phyloP scores from a whole-genome alignment of 2,329 filamentous ascomycete species.

The Nemania abortiva region DNA sequence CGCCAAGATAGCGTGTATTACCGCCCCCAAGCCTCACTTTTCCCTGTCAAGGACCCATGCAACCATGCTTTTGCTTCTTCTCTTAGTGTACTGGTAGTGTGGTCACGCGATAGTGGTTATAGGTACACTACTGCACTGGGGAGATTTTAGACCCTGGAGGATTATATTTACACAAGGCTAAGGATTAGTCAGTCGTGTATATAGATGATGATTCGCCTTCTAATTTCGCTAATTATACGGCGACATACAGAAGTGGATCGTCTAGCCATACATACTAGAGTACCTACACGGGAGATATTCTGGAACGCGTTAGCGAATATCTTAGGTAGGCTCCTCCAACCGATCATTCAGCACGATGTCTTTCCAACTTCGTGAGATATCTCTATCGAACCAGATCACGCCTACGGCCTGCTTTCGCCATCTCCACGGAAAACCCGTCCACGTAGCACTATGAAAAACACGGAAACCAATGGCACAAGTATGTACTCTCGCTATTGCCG shows the following conservation, averaged over 20 bases:
- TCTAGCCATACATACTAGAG: not conserved
- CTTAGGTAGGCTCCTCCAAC: conserved; percentile 14
- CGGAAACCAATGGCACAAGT: not conserved
- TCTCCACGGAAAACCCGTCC: not conserved
- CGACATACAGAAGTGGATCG: conserved; percentile 16
- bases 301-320: conserved; percentile 19
- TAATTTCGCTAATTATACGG: conserved; percentile 27
- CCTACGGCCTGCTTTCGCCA: too few relatives aligned
- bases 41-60: conserved; percentile 19
- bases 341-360: conserved; percentile 17
- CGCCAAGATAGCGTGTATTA: conserved; percentile 3
- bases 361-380: not conserved
- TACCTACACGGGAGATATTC: not conserved
- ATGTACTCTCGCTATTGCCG: not conserved
- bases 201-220: conserved; percentile 17
- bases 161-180: conserved; percentile 24
- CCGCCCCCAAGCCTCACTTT: conserved; percentile 14
- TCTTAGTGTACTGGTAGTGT: conserved; percentile 6
- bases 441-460: not conserved
- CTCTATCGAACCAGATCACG: not conserved
- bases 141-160: conserved; percentile 8
- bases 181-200: conserved; percentile 16
- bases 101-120: conserved; percentile 1
- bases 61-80: conserved; percentile 8
- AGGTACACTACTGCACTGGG: conserved; percentile 7